Evolutionary conservation across 2,329 filamentous ascomycete species (phyloP), one percentile per base, ranked within the genome.

Genomic region (Elsinoe ampelina): DNA sequence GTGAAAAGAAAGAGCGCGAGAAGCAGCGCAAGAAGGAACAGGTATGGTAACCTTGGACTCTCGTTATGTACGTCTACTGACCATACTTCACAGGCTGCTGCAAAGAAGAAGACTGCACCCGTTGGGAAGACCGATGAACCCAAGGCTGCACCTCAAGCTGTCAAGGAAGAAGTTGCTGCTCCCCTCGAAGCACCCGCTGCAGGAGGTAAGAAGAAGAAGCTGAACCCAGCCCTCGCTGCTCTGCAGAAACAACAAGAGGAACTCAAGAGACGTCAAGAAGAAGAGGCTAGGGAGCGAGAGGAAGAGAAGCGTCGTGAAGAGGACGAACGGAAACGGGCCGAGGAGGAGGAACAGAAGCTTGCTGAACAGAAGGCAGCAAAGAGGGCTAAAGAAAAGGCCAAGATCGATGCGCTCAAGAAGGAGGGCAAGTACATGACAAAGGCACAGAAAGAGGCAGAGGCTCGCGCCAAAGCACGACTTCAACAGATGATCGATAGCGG

Each of bases 1-100:
- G 89, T 74, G 80, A 92, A 67, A 97, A 92, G 80, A 98, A 96
- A 76, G 93, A 98, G 77, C 84, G 89, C 60, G 93, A 98, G 77
- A 98, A 98, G 83, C 88, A 93, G 75, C 81, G 91, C 63, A 98
- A 98, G 77, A 98, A 91, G 83, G 93, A 98, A 73, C 87, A 97
- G 82, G 89, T 93, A 71, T 58, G 77, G 68, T 38, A 12, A 15
- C 5, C 8, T 57, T 34, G 35, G n/a, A 12, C 15, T 17, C 50
- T 13, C 54, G 26, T 38, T n/a, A 11, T 32, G 20, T 38, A 7
- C 1, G 13, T 52, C 22, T 20, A 20, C 38, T 34, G 17, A 15
- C 34, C 43, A n/a, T 30, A 58, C 26, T 7, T 2, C 8, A 59
- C 63, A 87, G 85, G 89, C 89, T 62, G 84, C 67, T n/a, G 61